Percentiles rank a stretch among this genome's conserved stretches.
Conservation (phyloP, 352 stramenopile species). For the Phytopythium kandeliae region DNA sequence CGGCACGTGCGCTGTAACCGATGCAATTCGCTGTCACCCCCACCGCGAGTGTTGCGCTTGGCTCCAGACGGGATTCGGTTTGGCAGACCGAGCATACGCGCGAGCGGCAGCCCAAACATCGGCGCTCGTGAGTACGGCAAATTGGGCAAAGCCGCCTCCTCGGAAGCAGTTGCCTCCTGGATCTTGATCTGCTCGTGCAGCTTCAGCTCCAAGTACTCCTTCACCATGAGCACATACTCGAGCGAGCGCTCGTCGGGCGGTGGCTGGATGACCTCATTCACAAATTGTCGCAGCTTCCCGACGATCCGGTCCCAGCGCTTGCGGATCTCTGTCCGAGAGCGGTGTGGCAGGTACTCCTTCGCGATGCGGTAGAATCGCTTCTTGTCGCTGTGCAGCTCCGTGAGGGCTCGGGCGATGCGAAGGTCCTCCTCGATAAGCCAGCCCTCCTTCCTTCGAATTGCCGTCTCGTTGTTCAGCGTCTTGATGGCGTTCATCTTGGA, state of each 20-base stretch:
- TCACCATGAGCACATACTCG: slow-evolving; percentile 47
- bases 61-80: background rate
- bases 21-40: background rate
- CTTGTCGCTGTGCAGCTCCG: slow-evolving; percentile 59
- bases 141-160: background rate
- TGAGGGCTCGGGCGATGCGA: slow-evolving; percentile 58
- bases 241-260: slow-evolving; percentile 31
- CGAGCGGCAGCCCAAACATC: background rate
- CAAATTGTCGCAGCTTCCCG: slow-evolving; percentile 23
- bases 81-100: background rate
- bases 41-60: background rate
- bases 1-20: slow-evolving; percentile 1
- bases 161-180: background rate
- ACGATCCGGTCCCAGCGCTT: slow-evolving; percentile 55
- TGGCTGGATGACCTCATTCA: slow-evolving; percentile 17
- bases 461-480: slow-evolving; percentile 37
- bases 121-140: background rate
- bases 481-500: slow-evolving; percentile 57
- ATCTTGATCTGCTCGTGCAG: slow-evolving; percentile 21
- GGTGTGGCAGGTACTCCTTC: slow-evolving; percentile 59
- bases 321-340: slow-evolving; percentile 52
- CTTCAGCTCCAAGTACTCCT: slow-evolving; percentile 48
- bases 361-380: slow-evolving; percentile 55
- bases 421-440: slow-evolving; percentile 83
- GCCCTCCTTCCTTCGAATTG: slow-evolving; percentile 24